Base-by-base conservation (phyloP, 192 early-diverging fungal species). In the Tieghemiomyces parasiticus region DNA sequence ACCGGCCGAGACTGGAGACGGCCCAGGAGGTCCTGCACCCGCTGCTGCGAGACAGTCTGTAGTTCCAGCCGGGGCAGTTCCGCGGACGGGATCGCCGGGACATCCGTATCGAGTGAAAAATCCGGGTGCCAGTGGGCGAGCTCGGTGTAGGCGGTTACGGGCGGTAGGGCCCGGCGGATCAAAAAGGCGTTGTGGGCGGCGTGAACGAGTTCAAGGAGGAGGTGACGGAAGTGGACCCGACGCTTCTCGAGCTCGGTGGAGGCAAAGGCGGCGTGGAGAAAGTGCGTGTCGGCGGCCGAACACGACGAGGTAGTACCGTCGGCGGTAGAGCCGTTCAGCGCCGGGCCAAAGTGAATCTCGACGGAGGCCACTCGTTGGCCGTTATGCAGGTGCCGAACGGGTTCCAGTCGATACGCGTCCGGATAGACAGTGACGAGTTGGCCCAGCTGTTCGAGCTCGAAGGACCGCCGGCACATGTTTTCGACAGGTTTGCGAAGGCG, bases 351-450 rank as follows among this genome's bases (percentile, higher is more conserved):
- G 3, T 35, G 20, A 38, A 78, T 47, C 32, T 60, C 52, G 1
- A 72, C 65, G 44, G 77, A 78, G n/a, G 45, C 26, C 9, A 76
- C 66, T 2, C 55, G 58, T 2, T 68, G 54, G 13, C 73, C 77
- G 0, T 55, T 47, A 22, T 65, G 44, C 4, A 59, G 35, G 24
- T 68, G 58, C 16, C 33, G 20, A 16, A 67, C 44, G 29, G 72
- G 65, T 30, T 45, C 55, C 49, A 62, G 61, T 8, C 29, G 55
- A 61, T 80, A 83, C 8, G 74, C 60, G 20, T 74, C 74, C 4
- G 78, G 78, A 45, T 67, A 78, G 1, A 83, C 56, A 0, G 72
- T 65, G 1, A 72, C 58, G 33, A 83, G 76, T 63, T 80, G 76
- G 24, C 67, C 76, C 48, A 83, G 62, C 52, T 77, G 66, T 16